Percentiles rank a stretch among this genome's conserved stretches.
Evolutionary conservation across 2,329 filamentous ascomycete species (phyloP).

Genomic region (Clarireedia monteithiana): DNA sequence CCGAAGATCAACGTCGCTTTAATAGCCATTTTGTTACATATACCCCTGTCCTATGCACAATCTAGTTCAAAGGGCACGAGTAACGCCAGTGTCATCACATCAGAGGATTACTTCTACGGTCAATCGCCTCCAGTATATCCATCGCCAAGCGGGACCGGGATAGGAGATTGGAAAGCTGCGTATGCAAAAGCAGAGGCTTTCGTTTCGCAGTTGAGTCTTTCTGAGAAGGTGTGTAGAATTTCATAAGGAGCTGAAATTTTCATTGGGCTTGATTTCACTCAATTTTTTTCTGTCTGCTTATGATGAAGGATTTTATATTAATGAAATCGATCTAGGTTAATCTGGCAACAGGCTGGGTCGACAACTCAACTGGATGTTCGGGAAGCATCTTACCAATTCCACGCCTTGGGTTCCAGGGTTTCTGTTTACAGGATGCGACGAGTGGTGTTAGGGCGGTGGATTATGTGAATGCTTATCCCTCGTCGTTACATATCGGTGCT

Average conservation of each 20-base stretch:
- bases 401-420: conserved; percentile 45
- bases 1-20: no score
- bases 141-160: conserved; percentile 18
- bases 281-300: no score
- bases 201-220: conserved; percentile 43
- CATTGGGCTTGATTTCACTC: no score
- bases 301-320: no score
- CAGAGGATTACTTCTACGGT: conserved; percentile 31
- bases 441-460: conserved; percentile 58
- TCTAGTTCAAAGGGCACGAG: no score
- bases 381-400: conserved; percentile 40
- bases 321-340: no score
- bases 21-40: no score
- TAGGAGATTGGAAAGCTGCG: conserved; percentile 50
- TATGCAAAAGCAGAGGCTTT: conserved; percentile 61
- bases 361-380: conserved; percentile 17
- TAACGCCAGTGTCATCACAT: conserved; percentile 17
- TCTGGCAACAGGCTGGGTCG: conserved; percentile 38
- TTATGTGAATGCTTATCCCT: conserved; percentile 30
- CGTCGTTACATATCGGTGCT: conserved; percentile 18
- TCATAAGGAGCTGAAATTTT: conserved; percentile 26
- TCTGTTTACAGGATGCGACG: conserved; percentile 65
- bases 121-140: conserved; percentile 33
- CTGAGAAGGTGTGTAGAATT: conserved; percentile 29
- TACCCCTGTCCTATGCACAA: no score